phyloP scores from a whole-genome alignment of 257 asterid species.

The Solanum etuberosum region DNA sequence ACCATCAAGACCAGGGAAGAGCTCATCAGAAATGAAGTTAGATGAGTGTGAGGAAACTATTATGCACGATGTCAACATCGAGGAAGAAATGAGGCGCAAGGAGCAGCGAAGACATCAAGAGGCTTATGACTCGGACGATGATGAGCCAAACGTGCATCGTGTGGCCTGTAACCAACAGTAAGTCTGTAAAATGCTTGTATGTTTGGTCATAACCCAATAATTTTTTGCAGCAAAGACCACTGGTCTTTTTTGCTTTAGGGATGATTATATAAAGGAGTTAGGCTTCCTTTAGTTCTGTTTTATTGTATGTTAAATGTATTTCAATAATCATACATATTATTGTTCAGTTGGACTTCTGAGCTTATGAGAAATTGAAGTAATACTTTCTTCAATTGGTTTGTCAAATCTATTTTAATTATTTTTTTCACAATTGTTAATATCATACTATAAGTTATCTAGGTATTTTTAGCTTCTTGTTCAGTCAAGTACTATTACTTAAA shows the following conservation, averaged over 20 bases:
- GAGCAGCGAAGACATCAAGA: constrained; percentile 9
- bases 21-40: neutral
- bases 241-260: neutral
- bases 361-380: neutral
- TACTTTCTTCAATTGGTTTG: neutral
- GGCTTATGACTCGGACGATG: constrained; percentile 17
- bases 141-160: constrained; percentile 7
- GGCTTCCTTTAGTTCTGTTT: neutral
- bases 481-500: neutral
- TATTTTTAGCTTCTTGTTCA: neutral
- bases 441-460: neutral
- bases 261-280: neutral
- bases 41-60: constrained; percentile 19
- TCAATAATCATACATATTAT: neutral
- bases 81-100: constrained; percentile 22
- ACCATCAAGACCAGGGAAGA: neutral
- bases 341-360: neutral
- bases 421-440: neutral
- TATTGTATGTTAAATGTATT: neutral
- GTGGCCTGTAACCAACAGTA: constrained; percentile 25
- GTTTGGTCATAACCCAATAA: neutral
- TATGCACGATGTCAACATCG: constrained; percentile 13
- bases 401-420: no score
- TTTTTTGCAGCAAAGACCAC: neutral
- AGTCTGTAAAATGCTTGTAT: neutral